Conservation (phyloP, 306 rosid species). For the Fragaria vesca region DNA sequence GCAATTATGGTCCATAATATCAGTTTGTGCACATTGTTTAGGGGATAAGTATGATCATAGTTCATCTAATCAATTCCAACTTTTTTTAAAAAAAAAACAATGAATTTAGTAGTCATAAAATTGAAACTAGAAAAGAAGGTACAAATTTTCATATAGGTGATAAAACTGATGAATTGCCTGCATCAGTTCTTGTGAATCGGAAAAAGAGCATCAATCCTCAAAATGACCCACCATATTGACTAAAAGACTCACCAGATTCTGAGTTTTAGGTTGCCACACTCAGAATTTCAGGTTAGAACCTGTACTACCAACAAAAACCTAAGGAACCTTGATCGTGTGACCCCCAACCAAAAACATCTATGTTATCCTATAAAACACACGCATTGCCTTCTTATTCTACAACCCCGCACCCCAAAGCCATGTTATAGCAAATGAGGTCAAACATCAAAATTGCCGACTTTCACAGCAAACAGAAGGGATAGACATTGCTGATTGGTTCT, state of each 20-base stretch:
- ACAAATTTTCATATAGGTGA: no score
- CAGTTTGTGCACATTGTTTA: not conserved
- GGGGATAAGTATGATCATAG: not conserved
- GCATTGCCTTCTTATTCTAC: not conserved
- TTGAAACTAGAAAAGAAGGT: no score
- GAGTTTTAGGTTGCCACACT: not conserved
- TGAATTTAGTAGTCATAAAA: not conserved
- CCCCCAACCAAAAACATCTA: not conserved
- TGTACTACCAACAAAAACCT: not conserved
- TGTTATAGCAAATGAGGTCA: not conserved
- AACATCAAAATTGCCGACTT: not conserved
- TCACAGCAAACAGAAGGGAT: not conserved
- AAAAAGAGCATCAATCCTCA: not conserved
- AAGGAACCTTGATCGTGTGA: not conserved
- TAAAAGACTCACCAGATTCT: not conserved
- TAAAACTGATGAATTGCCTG: no score
- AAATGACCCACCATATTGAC: not conserved
- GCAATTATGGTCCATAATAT: not conserved
- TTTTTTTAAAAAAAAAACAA: not conserved
- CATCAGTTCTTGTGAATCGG: not conserved
- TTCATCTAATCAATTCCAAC: not conserved
- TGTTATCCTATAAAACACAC: not conserved
- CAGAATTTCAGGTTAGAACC: not conserved
- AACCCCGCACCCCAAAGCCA: not conserved
- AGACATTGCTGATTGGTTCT: not conserved